These are phyloP conservation scores for Shiraia bambusicola DNA, from an alignment of 2,329 filamentous ascomycete species.

Conservation along the genomic window DNA sequence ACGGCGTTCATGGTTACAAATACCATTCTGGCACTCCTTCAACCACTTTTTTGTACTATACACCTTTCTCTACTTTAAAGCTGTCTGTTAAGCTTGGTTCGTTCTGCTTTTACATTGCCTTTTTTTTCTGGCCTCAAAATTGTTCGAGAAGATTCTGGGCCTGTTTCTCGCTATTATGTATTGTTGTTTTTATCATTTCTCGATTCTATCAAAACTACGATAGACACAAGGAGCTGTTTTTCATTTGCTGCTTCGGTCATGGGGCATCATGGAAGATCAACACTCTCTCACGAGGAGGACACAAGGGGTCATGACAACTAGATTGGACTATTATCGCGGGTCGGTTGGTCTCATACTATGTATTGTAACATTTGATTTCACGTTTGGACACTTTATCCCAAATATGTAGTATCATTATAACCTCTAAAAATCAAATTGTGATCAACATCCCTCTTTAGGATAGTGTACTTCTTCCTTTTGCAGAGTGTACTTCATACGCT, in stretches of 20 bases:
- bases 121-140: slow-evolving; percentile 17
- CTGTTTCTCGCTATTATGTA: slow-evolving; percentile 4
- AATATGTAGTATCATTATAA: slow-evolving; percentile 17
- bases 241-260: slow-evolving; percentile 5
- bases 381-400: slow-evolving; percentile 10
- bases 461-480: background rate
- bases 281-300: too few relatives aligned
- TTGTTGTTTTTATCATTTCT: too few relatives aligned
- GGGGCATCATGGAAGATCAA: too few relatives aligned
- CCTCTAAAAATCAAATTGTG: slow-evolving; percentile 18
- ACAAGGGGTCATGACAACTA: slow-evolving; percentile 6
- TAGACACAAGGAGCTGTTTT: slow-evolving; percentile 23
- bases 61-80: slow-evolving; percentile 7
- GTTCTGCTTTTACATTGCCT: slow-evolving; percentile 6
- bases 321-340: slow-evolving; percentile 17
- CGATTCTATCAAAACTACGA: slow-evolving; percentile 6
- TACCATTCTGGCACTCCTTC: slow-evolving; percentile 39
- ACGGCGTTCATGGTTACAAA: slow-evolving; percentile 27
- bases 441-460: too few relatives aligned
- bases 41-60: slow-evolving; percentile 37
- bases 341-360: slow-evolving; percentile 29
- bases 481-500: too few relatives aligned
- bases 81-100: slow-evolving; percentile 3
- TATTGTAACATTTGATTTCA: slow-evolving; percentile 22
- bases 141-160: slow-evolving; percentile 4